Evolutionary conservation across 176 grass and related monocot species (phyloP).

Genomic region (Hordeum marinum): DNA sequence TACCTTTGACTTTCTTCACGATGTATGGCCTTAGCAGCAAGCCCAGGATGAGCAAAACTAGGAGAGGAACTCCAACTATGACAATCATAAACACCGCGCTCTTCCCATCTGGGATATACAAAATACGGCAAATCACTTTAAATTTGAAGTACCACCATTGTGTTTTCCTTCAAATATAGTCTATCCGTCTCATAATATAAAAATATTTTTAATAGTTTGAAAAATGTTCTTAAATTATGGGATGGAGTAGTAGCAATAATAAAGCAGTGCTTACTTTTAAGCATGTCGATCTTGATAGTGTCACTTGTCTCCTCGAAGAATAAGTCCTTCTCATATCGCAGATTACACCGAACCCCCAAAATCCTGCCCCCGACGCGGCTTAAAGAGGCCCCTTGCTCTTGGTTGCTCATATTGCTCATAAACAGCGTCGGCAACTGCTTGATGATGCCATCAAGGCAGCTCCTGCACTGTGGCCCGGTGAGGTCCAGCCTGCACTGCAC

Average conservation of each 20-base stretch:
- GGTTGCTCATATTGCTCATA: background rate
- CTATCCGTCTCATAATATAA: no score
- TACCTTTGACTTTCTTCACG: background rate
- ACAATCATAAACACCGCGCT: background rate
- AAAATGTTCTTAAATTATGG: no score
- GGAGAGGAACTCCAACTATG: background rate
- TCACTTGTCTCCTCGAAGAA: conserved; percentile 12
- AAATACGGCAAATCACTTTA: background rate
- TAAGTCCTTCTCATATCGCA: conserved; percentile 23
- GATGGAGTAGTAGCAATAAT: background rate
- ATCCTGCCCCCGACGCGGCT: conserved; percentile 1
- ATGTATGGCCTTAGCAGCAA: background rate
- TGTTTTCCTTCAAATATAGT: no score
- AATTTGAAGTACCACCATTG: no score
- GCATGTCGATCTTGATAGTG: conserved; percentile 10
- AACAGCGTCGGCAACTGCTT: background rate
- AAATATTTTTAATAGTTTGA: no score
- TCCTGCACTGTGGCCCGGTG: background rate
- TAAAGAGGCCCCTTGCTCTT: background rate
- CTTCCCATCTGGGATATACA: background rate
- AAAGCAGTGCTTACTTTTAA: background rate
- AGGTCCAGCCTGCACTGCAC: conserved; percentile 33
- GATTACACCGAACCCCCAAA: conserved; percentile 16
- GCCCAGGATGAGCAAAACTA: background rate
- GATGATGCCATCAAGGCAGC: conserved; percentile 22